A percentile compares a stretch with the other conserved stretches of the same genome.
phyloP scores from a whole-genome alignment of 2,329 filamentous ascomycete species.

The Paecilomyces dactylethromorphus region DNA sequence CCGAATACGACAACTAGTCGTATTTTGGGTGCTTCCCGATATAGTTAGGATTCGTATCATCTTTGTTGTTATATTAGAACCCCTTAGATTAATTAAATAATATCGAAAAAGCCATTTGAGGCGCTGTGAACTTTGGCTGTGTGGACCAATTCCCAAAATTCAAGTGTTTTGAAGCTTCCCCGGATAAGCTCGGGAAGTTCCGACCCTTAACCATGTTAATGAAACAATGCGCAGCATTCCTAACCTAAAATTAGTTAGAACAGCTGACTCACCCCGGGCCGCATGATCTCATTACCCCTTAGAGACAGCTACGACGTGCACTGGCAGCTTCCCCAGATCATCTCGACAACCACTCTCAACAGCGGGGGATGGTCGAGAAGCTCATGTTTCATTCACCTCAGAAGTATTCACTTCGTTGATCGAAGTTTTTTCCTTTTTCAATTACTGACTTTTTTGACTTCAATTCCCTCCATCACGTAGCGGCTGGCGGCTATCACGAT shows the following conservation, averaged over 20 bases:
- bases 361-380: background rate
- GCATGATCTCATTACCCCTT: background rate
- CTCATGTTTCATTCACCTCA: background rate
- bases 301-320: background rate
- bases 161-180: background rate
- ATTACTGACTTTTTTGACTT: background rate
- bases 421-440: background rate
- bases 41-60: no score
- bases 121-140: background rate
- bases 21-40: no score
- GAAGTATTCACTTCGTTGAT: background rate
- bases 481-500: background rate
- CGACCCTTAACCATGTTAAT: background rate
- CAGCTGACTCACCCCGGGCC: background rate
- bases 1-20: no score
- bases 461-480: background rate
- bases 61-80: no score
- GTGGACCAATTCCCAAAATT: background rate
- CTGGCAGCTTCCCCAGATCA: background rate
- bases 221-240: background rate
- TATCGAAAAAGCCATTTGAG: background rate
- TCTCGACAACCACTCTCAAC: background rate
- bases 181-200: background rate
- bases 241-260: background rate
- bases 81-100: background rate